Evolutionary conservation across 2,329 filamentous ascomycete species (phyloP).

Genomic region (Phoma herbarum): DNA sequence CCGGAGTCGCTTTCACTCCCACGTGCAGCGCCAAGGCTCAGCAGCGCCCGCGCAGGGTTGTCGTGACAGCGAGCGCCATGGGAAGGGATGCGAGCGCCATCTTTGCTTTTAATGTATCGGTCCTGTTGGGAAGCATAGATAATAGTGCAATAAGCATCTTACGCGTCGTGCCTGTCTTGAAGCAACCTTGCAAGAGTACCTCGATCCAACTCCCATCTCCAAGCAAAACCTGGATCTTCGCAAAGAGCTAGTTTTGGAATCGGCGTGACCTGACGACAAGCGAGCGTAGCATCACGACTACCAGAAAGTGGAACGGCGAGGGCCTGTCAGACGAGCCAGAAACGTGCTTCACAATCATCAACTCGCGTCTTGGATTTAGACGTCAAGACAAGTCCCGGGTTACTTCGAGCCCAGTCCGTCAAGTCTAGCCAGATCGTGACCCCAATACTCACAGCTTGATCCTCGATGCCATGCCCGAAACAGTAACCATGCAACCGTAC

Average conservation of each 20-base stretch:
- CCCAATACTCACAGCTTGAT: background rate
- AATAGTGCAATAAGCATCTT: constrained; percentile 5
- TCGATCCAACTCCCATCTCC: background rate
- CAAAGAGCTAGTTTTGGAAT: constrained; percentile 9
- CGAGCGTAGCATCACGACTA: background rate
- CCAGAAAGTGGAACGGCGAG: background rate
- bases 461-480: constrained; percentile 6
- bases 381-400: background rate
- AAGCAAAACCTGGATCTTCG: background rate
- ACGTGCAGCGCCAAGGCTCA: constrained; percentile 23
- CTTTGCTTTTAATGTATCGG: constrained; percentile 17
- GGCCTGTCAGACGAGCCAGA: constrained; percentile 11
- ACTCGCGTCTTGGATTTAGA: background rate
- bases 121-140: constrained; percentile 7
- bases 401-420: constrained; percentile 1
- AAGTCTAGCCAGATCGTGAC: background rate
- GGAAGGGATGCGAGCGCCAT: constrained; percentile 13
- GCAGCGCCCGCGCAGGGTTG: constrained; percentile 13
- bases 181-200: background rate
- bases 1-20: constrained; percentile 13
- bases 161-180: background rate
- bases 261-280: background rate
- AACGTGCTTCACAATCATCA: constrained; percentile 1
- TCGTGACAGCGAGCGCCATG: constrained; percentile 8
- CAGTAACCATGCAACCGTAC: constrained; percentile 37